These are phyloP conservation scores for Arthrobotrys megalospora DNA, from an alignment of 2,329 filamentous ascomycete species.

Conservation along the genomic window DNA sequence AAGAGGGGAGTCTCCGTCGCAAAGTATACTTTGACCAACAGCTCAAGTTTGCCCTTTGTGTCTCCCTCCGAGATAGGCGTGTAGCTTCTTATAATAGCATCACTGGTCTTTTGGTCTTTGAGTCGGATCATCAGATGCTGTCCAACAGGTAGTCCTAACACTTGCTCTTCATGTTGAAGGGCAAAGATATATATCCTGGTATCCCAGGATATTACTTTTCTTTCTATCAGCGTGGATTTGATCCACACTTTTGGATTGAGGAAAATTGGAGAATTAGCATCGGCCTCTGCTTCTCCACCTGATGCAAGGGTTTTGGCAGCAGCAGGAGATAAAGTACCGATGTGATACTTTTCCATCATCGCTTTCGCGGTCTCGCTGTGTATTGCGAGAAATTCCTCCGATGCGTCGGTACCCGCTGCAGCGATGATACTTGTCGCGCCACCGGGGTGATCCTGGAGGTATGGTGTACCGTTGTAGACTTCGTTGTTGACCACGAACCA, in stretches of 20 bases:
- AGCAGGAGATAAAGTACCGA: conserved; percentile 80
- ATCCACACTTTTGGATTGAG: conserved; percentile 80
- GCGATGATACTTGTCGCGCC: conserved; percentile 87
- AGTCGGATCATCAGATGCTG: conserved; percentile 90
- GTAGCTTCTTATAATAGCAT: conserved; percentile 86
- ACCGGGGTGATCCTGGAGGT: conserved; percentile 86
- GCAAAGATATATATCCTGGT: conserved; percentile 85
- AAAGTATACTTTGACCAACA: conserved; percentile 88
- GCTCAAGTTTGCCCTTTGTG: conserved; percentile 76
- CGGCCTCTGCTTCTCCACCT: conserved; percentile 66
- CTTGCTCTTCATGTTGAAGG: conserved; percentile 79
- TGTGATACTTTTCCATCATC: conserved; percentile 89
- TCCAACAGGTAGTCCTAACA: conserved; percentile 82
- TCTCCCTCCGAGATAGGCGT: conserved; percentile 81
- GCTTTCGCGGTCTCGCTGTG: conserved; percentile 92
- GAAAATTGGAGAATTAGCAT: conserved; percentile 74
- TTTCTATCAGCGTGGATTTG: conserved; percentile 79
- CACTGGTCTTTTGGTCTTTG: conserved; percentile 77
- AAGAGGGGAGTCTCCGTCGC: conserved; percentile 68
- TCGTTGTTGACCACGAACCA: conserved; percentile 93
- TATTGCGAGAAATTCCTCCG: conserved; percentile 92
- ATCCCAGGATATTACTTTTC: conserved; percentile 80
- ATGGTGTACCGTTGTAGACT: conserved; percentile 87
- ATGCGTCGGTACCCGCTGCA: conserved; percentile 84
- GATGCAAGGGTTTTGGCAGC: conserved; percentile 73